These are phyloP conservation scores for Fraxinus latifolia DNA, from an alignment of 305 asterid species.

Conservation along the genomic window DNA sequence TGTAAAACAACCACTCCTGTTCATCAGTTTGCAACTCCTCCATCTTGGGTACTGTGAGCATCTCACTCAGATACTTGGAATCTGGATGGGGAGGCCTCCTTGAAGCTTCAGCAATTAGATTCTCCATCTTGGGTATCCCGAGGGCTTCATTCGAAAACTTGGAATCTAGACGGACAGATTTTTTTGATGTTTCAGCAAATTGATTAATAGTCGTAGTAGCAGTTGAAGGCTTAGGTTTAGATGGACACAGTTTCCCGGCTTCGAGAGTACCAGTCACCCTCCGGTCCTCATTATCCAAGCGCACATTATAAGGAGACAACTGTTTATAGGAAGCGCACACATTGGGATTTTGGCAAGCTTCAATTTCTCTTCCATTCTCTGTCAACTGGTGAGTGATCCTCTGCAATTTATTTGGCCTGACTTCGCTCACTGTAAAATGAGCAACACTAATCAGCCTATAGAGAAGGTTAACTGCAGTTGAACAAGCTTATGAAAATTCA, in stretches of 20 bases:
- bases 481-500: slow-evolving; percentile 24
- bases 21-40: slow-evolving; percentile 19
- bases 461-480: slow-evolving; percentile 24
- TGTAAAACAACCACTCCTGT: slow-evolving; percentile 20
- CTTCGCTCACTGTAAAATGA: slow-evolving; percentile 58
- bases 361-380: slow-evolving; percentile 56
- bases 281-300: slow-evolving; percentile 28
- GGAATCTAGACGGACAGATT: neutral
- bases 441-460: slow-evolving; percentile 34
- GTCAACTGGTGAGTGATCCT: slow-evolving; percentile 37
- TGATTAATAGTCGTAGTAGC: slow-evolving; percentile 3
- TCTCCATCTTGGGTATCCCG: slow-evolving; percentile 24
- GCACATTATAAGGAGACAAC: slow-evolving; percentile 27
- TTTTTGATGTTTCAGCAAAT: slow-evolving; percentile 14
- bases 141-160: slow-evolving; percentile 3
- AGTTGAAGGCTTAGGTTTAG: slow-evolving; percentile 28
- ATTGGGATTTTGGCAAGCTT: slow-evolving; percentile 32
- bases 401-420: slow-evolving; percentile 53
- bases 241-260: slow-evolving; percentile 31
- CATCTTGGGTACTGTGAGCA: slow-evolving; percentile 45
- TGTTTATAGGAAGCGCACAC: slow-evolving; percentile 34
- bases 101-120: slow-evolving; percentile 19
- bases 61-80: slow-evolving; percentile 46
- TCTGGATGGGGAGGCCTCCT: slow-evolving; percentile 68
- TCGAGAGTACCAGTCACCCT: slow-evolving; percentile 43